phyloP scores from a whole-genome alignment of 2,329 filamentous ascomycete genomes.

The Pseudofabraea citricarpa region DNA sequence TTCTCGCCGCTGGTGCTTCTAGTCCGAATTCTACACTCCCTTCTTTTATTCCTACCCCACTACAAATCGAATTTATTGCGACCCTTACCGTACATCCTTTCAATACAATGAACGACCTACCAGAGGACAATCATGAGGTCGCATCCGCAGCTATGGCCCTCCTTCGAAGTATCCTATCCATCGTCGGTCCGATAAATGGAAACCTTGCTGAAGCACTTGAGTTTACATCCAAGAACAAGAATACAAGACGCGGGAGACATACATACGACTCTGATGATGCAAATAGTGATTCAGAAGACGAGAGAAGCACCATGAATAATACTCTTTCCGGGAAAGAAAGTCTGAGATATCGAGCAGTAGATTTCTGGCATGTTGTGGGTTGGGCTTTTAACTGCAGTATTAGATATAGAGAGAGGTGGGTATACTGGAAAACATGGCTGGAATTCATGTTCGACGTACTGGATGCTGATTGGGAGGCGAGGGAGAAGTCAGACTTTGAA shows the following conservation, averaged over 20 bases:
- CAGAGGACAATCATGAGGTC: slow-evolving; percentile 55
- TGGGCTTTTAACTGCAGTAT: slow-evolving; percentile 93
- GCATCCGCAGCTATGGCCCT: slow-evolving; percentile 65
- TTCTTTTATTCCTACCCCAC: slow-evolving; percentile 62
- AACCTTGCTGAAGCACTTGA: slow-evolving; percentile 66
- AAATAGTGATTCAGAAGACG: slow-evolving; percentile 35
- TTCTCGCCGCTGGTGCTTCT: slow-evolving; percentile 49
- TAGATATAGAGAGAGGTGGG: slow-evolving; percentile 69
- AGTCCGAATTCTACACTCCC: slow-evolving; percentile 34
- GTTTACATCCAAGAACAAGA: slow-evolving; percentile 42
- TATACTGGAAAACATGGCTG: slow-evolving; percentile 76
- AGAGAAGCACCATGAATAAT: slow-evolving; percentile 47
- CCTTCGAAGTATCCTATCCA: slow-evolving; percentile 59
- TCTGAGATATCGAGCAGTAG: slow-evolving; percentile 70
- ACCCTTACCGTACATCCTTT: slow-evolving; percentile 79
- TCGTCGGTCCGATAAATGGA: slow-evolving; percentile 67
- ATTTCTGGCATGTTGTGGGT: slow-evolving; percentile 85
- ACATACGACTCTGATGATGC: slow-evolving; percentile 30
- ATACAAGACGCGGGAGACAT: slow-evolving; percentile 24
- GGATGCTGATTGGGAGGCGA: slow-evolving; percentile 63
- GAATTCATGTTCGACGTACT: slow-evolving; percentile 74
- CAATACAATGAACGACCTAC: slow-evolving; percentile 68
- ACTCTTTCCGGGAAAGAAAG: slow-evolving; percentile 59
- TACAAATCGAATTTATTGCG: slow-evolving; percentile 70
- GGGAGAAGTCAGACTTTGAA: slow-evolving; percentile 44